Percentiles rank a stretch among this genome's conserved stretches.
Evolutionary conservation across 2,329 filamentous ascomycete genomes (phyloP).

Genomic region (Microsporum audouinii): DNA sequence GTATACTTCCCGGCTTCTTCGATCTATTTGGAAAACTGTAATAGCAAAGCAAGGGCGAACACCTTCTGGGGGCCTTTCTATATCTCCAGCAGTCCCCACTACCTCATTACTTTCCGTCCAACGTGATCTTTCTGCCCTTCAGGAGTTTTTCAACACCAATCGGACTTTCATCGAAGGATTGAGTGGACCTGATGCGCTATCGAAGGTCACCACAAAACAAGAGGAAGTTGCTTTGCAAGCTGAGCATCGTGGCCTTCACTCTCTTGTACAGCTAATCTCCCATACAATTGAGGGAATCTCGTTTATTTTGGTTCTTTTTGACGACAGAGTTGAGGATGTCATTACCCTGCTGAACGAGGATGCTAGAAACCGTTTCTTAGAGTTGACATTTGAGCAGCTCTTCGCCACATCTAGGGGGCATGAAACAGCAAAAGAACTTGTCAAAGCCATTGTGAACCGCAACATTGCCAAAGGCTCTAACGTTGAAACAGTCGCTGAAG

Average conservation of each 20-base stretch:
- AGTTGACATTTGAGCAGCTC: conserved; percentile 75
- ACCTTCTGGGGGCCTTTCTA: conserved; percentile 49
- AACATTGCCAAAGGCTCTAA: conserved; percentile 96
- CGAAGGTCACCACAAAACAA: conserved; percentile 64
- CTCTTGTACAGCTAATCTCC: conserved; percentile 70
- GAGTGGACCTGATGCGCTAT: conserved; percentile 78
- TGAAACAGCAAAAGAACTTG: conserved; percentile 82
- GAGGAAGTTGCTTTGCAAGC: conserved; percentile 88
- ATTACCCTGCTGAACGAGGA: conserved; percentile 61
- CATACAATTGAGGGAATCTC: conserved; percentile 94
- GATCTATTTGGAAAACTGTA: conserved; percentile 72
- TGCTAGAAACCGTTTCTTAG: conserved; percentile 56
- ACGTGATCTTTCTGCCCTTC: conserved; percentile 64
- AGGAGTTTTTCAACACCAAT: conserved; percentile 77
- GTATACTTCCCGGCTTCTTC: conserved; percentile 78
- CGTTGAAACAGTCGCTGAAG: conserved; percentile 92
- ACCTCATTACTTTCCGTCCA: conserved; percentile 66
- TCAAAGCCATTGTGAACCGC: conserved; percentile 95
- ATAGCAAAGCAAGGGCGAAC: conserved; percentile 51
- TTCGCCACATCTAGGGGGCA: conserved; percentile 71
- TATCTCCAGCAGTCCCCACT: conserved; percentile 55
- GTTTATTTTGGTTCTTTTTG: conserved; percentile 87
- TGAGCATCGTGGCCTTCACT: conserved; percentile 84
- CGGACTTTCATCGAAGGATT: conserved; percentile 85
- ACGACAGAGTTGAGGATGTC: conserved; percentile 85